Base-by-base conservation (phyloP, 495 filamentous ascomycete species). In the Aspergillus nanangensis region DNA sequence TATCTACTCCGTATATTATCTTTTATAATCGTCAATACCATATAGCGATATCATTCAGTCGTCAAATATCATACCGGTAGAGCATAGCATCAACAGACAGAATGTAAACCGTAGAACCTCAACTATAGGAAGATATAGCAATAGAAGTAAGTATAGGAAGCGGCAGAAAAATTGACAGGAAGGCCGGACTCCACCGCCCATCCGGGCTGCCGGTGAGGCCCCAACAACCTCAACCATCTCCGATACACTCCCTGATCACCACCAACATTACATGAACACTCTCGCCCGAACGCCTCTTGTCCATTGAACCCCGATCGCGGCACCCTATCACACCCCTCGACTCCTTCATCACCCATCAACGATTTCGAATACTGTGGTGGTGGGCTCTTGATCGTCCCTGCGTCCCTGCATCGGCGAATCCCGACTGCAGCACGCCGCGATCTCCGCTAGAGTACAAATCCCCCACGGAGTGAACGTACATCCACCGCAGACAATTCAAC, bases 121-220 rank as follows among this genome's bases (percentile, higher is more conserved):
- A n/a, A n/a, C n/a, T n/a, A n/a, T n/a, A n/a, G n/a, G n/a, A n/a
- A n/a, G n/a, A n/a, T n/a, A n/a, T n/a, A n/a, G n/a, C n/a, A n/a
- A n/a, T n/a, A n/a, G n/a, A n/a, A n/a, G n/a, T n/a, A n/a, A n/a
- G n/a, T n/a, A n/a, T n/a, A n/a, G n/a, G n/a, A n/a, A n/a, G n/a
- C 10, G 10, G 17, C 17, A 36, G 17, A 36, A 36, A 18, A n/a
- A 36, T 15, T 7, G 14, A 19, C 22, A 34, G 19, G 48, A 50
- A 58, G 41, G 33, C 51, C 45, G 53, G 27, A 38, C 35, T 50
- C 41, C 53, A 43, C 38, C 22, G 56, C 69, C 70, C 57, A 63
- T 62, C 65, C 66, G 58, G 66, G 62, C 60, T 51, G 57, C 66
- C 69, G 66, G 69, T 69, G 68, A 69, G 60, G 59, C 63, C 63